phyloP scores from a whole-genome alignment of 2,329 filamentous ascomycete genomes.

The Aspergillus sp. region DNA sequence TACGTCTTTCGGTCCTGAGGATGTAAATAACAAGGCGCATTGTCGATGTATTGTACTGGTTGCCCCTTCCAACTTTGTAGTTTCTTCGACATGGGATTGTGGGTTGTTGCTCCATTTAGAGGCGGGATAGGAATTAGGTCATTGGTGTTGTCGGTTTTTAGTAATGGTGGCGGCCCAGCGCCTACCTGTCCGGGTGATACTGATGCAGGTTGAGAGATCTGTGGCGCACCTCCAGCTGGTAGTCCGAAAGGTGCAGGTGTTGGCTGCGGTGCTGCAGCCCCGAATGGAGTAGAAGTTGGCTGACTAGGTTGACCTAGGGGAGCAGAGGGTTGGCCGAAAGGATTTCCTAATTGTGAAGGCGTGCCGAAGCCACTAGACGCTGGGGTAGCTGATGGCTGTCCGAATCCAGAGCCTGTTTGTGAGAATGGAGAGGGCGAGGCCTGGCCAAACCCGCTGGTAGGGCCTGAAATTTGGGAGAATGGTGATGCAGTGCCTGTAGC shows the following conservation, averaged over 20 bases:
- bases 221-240: slow-evolving; percentile 29
- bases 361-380: slow-evolving; percentile 35
- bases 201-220: slow-evolving; percentile 24
- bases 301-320: slow-evolving; percentile 30
- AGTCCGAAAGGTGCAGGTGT: slow-evolving; percentile 31
- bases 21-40: slow-evolving; percentile 52
- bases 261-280: slow-evolving; percentile 33
- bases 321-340: slow-evolving; percentile 29
- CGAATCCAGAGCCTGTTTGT: slow-evolving; percentile 31
- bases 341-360: slow-evolving; percentile 23
- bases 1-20: slow-evolving; percentile 55
- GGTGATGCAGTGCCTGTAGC: slow-evolving; percentile 33
- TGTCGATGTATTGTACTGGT: slow-evolving; percentile 59
- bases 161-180: slow-evolving; percentile 28
- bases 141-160: slow-evolving; percentile 27
- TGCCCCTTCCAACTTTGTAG: slow-evolving; percentile 64
- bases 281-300: slow-evolving; percentile 29
- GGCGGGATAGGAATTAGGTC: slow-evolving; percentile 38
- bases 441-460: slow-evolving; percentile 30
- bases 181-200: slow-evolving; percentile 15
- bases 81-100: slow-evolving; percentile 35
- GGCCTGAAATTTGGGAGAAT: slow-evolving; percentile 45
- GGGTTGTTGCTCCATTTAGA: slow-evolving; percentile 37
- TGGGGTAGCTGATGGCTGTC: slow-evolving; percentile 24
- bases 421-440: slow-evolving; percentile 33